Base-by-base conservation (phyloP, 108 stramenopile genomes). In the Cyclotella sp. region DNA sequence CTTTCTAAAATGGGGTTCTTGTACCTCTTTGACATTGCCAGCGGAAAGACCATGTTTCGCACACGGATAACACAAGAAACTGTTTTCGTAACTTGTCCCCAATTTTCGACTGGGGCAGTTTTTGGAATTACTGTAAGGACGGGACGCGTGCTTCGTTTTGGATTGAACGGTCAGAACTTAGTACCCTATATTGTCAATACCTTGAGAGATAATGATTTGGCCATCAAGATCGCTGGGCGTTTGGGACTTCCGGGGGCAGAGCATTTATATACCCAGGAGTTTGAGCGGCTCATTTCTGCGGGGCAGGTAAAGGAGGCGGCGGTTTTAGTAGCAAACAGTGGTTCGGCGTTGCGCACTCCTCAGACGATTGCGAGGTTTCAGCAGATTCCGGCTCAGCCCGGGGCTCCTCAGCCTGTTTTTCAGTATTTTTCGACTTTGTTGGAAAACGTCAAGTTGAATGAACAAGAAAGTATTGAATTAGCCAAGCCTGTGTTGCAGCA, bases 371-470 rank as follows among this genome's bases (percentile, higher is more conserved):
- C 92, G 39, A 79, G 97, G 47, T 98, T 99, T 86, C 97, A 99
- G 83, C 95, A 96, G 72, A 93, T 99, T 51, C 98, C 98, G 15
- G 89, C 96, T n/a, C 87, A 97, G 72, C 98, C 98, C 8, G 97
- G 97, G 41, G 87, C 89, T 43, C 97, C 98, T 24, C 97, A 96
- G 53, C 99, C 99, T 18, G 95, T 99, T 26, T 92, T 99, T 81
- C 95, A 97, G 82, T 99, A 99, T 84, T 99, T 99, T 86, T 95
- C 96, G 46, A 89, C 95, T 12, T 86, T 99, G 68, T 88, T 99
- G 75, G 98, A 99, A 83, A 86, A 75, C 61, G 97, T 97, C 40
- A 91, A 91, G 70, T 84, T 99, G 45, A 99, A 99, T 79, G 93
- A 93, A 71, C 92, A 97, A 76, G 99, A 99, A 84, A 94, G 95